phyloP scores from a whole-genome alignment of 1,139 yeast genomes.

The Saccharomyces hybrid region DNA sequence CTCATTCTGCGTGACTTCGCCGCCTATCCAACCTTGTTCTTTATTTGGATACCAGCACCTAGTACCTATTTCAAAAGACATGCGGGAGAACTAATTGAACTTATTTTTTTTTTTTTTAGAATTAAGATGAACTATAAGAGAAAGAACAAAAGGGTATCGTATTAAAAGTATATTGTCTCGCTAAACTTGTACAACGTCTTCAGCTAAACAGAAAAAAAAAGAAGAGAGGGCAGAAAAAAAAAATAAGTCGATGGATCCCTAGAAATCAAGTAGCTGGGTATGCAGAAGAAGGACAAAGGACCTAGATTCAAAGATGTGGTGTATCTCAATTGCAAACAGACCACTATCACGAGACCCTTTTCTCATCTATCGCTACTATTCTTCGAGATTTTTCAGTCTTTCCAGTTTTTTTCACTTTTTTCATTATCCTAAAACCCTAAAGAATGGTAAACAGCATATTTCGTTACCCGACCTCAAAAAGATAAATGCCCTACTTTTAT shows the following conservation, averaged over 20 bases:
- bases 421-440: not conserved
- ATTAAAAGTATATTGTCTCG: not conserved
- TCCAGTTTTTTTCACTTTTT: not conserved
- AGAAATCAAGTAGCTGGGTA: not conserved
- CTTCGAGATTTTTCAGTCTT: not conserved
- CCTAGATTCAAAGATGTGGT: not conserved
- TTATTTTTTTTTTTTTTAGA: not conserved
- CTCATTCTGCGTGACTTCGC: constrained; percentile 55
- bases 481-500: not conserved
- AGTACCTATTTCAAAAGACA: constrained; percentile 33
- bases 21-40: constrained; percentile 86
- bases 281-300: not conserved
- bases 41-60: constrained; percentile 97
- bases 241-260: not conserved
- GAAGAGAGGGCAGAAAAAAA: not conserved
- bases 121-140: not conserved
- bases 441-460: not conserved
- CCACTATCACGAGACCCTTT: not conserved
- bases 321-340: not conserved
- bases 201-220: not conserved
- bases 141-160: constrained; percentile 1
- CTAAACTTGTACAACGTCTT: not conserved
- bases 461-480: not conserved
- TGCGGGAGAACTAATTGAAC: constrained; percentile 1
- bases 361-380: not conserved